Base-by-base conservation (phyloP, 768 basidiomycete species). In the Boletus rufocinnamomeus region DNA sequence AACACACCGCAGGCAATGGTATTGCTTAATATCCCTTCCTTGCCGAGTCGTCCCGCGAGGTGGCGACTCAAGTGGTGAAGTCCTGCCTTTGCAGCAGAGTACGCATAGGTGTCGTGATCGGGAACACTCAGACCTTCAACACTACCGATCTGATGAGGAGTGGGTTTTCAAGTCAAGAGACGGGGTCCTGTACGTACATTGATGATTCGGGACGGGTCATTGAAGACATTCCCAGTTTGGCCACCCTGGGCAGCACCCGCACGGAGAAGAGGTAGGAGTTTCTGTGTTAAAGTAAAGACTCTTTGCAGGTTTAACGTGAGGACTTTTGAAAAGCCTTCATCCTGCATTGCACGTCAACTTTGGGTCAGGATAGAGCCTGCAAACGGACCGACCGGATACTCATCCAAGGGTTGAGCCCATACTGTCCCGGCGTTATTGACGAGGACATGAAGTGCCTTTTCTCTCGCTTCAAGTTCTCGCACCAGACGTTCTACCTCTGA, bases 341-440 rank as follows among this genome's bases (percentile, higher is more conserved):
- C 86, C 74, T 84, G 48, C 13, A 6, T 44, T 40, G 23, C 57
- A 37, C 8, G 21, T 58, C 46, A 55, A 40, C 23, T 50, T 27
- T 41, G 14, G 21, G 56, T 51, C 32, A 28, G 44, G 32, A 61
- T 30, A 40, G 50, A 45, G 41, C 35, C 14, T 50, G 59, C 19
- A 43, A 28, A 60, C 34, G 10, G 43, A 61, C 59, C 27, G 56
- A 83, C 83, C 14, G 79, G 76, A 63, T 80, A 78, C 21, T 80
- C 75, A 52, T 80, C 78, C 44, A 83, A 69, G 16, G 73, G 58
- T 11, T 75, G 78, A 23, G 77, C 80, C 84, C 84, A 84, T 19
- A 79, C 76, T n/a, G 82, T 77, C 8, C 86, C 86, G 8, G 83
- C 83, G 58, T 87, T 88, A 70, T 88, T 87, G 56, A 88, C 81